Conservation (phyloP, 2,329 filamentous ascomycete genomes). For the Erysiphe neolycopersici region DNA sequence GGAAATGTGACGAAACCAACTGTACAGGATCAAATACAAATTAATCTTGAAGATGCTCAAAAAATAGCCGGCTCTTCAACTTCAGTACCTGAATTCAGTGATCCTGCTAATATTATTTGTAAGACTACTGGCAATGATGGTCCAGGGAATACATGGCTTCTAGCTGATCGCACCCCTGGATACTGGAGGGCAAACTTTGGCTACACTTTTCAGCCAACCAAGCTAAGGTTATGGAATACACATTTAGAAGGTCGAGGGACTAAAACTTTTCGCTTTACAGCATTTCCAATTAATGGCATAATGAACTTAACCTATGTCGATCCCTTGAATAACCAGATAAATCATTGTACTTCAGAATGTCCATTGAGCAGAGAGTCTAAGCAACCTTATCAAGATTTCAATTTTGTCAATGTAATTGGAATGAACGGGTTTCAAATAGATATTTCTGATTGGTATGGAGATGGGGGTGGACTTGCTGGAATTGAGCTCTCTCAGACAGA, state of each 20-base stretch:
- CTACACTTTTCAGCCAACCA: slow-evolving; percentile 69
- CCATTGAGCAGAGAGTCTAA: slow-evolving; percentile 49
- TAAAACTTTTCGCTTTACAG: slow-evolving; percentile 65
- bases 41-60: slow-evolving; percentile 60
- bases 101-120: slow-evolving; percentile 65
- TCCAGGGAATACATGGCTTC: slow-evolving; percentile 56
- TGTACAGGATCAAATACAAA: slow-evolving; percentile 43
- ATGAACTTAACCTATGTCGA: slow-evolving; percentile 90
- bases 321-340: slow-evolving; percentile 35
- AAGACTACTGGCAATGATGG: slow-evolving; percentile 39
- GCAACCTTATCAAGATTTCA: slow-evolving; percentile 59
- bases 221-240: slow-evolving; percentile 71
- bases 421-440: slow-evolving; percentile 75
- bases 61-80: slow-evolving; percentile 41
- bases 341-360: slow-evolving; percentile 56
- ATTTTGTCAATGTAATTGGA: slow-evolving; percentile 64
- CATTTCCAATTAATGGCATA: slow-evolving; percentile 67
- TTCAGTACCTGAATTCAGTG: slow-evolving; percentile 34
- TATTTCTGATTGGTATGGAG: slow-evolving; percentile 66
- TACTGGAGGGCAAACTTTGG: slow-evolving; percentile 63
- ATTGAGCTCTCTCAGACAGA: slow-evolving; percentile 72
- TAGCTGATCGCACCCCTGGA: slow-evolving; percentile 48
- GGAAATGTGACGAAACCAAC: slow-evolving; percentile 50
- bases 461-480: slow-evolving; percentile 59
- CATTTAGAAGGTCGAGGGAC: slow-evolving; percentile 62